phyloP scores from a whole-genome alignment of 116 monocot species.

The Posidonia oceanica region DNA sequence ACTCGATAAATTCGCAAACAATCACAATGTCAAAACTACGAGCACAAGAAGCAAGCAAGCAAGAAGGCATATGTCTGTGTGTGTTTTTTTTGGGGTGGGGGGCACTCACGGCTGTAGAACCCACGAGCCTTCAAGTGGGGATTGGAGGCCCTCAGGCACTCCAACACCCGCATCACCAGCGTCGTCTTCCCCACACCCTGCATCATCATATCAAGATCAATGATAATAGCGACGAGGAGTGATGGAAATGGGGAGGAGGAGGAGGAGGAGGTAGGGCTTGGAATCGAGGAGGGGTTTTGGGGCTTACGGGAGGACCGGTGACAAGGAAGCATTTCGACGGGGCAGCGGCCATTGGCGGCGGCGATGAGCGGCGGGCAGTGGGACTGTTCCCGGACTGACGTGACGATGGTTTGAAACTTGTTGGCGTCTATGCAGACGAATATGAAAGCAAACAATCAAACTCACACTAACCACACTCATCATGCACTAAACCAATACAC shows the following conservation, averaged over 20 bases:
- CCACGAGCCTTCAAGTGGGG: constrained; percentile 54
- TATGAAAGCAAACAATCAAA: no score
- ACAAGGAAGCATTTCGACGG: constrained; percentile 60
- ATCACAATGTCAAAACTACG: no score
- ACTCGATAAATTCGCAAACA: neutral
- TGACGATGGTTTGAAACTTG: neutral
- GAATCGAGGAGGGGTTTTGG: no score
- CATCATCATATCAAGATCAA: neutral
- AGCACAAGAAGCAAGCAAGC: no score
- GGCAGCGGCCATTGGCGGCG: constrained; percentile 11
- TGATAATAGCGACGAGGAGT: neutral
- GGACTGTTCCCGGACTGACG: neutral
- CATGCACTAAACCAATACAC: no score
- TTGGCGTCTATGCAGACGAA: no score
- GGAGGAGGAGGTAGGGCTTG: no score
- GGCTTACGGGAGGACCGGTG: constrained; percentile 61
- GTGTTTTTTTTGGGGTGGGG: no score
- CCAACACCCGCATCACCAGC: constrained; percentile 69
- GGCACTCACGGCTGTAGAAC: constrained; percentile 62
- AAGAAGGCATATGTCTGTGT: no score
- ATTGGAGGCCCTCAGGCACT: constrained; percentile 41
- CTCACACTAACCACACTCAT: no score
- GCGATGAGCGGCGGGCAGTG: neutral
- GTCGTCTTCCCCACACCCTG: constrained; percentile 92
- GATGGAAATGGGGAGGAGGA: neutral